Evolutionary conservation across 495 filamentous ascomycete genomes (phyloP).

Genomic region (Hypoxylon crocopeplum): DNA sequence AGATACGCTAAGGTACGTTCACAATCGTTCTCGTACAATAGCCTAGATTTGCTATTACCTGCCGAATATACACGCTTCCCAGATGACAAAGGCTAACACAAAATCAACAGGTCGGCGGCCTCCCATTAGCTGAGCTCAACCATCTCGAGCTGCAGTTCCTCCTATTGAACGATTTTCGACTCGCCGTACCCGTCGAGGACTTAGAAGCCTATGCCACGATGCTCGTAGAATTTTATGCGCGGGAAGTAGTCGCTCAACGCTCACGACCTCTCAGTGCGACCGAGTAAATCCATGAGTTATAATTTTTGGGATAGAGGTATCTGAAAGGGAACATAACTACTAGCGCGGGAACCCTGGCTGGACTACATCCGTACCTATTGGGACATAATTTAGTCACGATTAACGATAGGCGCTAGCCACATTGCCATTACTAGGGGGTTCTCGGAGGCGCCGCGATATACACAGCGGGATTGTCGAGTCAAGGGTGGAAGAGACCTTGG

Average conservation of each 20-base stretch:
- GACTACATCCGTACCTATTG: constrained; percentile 10
- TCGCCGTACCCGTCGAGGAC: constrained; percentile 92
- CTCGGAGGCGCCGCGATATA: neutral
- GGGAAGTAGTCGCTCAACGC: constrained; percentile 78
- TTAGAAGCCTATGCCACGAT: constrained; percentile 97
- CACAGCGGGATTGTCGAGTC: constrained; percentile 13
- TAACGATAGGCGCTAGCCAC: constrained; percentile 6
- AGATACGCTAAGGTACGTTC: constrained; percentile 92
- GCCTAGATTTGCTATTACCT: no score
- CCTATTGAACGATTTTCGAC: constrained; percentile 93
- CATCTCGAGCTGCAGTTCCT: constrained; percentile 97
- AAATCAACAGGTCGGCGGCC: constrained; percentile 79
- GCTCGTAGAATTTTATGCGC: constrained; percentile 97
- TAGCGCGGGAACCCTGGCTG: neutral
- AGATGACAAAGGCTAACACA: neutral
- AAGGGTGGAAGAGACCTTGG: constrained; percentile 23
- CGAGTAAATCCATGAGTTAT: constrained; percentile 15
- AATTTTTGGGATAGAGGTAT: constrained; percentile 24
- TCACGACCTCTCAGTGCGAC: constrained; percentile 35
- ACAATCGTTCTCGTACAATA: no score
- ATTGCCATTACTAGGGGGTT: constrained; percentile 1
- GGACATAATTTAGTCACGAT: constrained; percentile 12
- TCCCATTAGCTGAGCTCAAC: constrained; percentile 96
- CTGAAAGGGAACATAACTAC: neutral
- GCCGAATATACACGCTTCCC: neutral